Evolutionary conservation across 345 rosid genomes (phyloP).

Genomic region (Salix suchowensis): DNA sequence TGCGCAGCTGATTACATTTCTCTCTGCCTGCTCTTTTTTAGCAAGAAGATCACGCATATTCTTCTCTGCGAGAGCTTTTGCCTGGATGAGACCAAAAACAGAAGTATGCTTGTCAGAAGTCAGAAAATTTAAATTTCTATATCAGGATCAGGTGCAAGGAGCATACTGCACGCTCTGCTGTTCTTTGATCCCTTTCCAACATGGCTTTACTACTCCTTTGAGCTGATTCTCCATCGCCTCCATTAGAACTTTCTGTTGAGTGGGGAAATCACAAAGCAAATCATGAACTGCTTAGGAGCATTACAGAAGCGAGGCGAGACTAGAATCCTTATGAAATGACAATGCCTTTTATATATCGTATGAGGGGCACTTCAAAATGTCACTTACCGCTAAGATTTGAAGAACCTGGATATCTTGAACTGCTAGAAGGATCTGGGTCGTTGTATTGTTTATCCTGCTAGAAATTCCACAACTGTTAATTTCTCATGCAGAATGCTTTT

Average conservation of each 20-base stretch:
- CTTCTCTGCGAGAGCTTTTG: slow-evolving; percentile 93
- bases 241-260: slow-evolving; percentile 31
- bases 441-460: slow-evolving; percentile 57
- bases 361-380: neutral
- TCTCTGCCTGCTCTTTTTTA: slow-evolving; percentile 86
- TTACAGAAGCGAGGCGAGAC: neutral
- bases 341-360: neutral
- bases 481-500: neutral
- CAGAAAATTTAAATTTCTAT: neutral
- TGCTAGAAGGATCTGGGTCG: slow-evolving; percentile 40
- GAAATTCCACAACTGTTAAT: slow-evolving; percentile 9
- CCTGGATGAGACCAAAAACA: slow-evolving; percentile 48
- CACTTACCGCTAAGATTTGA: slow-evolving; percentile 43
- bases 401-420: slow-evolving; percentile 31
- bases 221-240: slow-evolving; percentile 48
- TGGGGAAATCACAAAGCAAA: slow-evolving; percentile 28
- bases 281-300: slow-evolving; percentile 8
- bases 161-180: slow-evolving; percentile 83
- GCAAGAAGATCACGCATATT: slow-evolving; percentile 74
- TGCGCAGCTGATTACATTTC: slow-evolving; percentile 53
- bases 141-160: neutral
- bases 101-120: slow-evolving; percentile 12
- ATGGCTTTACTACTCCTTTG: slow-evolving; percentile 58
- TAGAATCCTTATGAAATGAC: neutral
- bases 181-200: slow-evolving; percentile 70